A percentile compares a stretch with the other conserved stretches of the same genome.
phyloP scores from a whole-genome alignment of 768 basidiomycete species.

The Dendrothele bispora region DNA sequence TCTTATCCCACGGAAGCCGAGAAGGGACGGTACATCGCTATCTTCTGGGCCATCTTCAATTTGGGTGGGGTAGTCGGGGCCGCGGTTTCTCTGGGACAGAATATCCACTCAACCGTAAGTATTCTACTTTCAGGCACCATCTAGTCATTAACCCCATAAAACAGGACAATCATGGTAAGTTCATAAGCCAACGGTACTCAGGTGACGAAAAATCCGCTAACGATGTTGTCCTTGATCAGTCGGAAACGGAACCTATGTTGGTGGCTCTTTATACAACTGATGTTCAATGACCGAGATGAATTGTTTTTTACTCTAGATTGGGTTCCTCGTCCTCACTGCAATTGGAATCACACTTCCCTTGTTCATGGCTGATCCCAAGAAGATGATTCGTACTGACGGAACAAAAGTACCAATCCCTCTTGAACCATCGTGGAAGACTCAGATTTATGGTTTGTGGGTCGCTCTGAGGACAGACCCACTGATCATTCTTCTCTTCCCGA shows the following conservation, averaged over 20 bases:
- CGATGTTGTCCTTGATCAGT: conserved; percentile 35
- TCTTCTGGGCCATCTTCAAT: conserved; percentile 87
- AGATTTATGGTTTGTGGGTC: conserved; percentile 67
- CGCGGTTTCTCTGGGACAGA: conserved; percentile 69
- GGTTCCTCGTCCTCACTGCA: conserved; percentile 69
- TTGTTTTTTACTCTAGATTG: conserved; percentile 50
- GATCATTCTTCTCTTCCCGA: conserved; percentile 79
- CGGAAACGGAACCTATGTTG: conserved; percentile 71
- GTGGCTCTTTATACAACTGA: conserved; percentile 26
- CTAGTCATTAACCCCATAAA: conserved; percentile 28
- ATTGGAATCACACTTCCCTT: conserved; percentile 67
- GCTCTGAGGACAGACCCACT: conserved; percentile 69
- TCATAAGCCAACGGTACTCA: background rate
- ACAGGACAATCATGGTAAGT: conserved; percentile 41
- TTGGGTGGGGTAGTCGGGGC: conserved; percentile 78
- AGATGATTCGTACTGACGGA: conserved; percentile 75
- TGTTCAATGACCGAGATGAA: background rate
- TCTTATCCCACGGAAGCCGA: conserved; percentile 78
- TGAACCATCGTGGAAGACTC: conserved; percentile 82
- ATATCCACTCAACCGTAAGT: conserved; percentile 60
- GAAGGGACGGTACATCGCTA: conserved; percentile 73
- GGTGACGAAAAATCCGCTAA: background rate
- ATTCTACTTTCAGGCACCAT: background rate
- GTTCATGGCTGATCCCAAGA: conserved; percentile 68
- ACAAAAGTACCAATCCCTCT: conserved; percentile 59